A percentile compares a stretch with the other conserved stretches of the same genome.
phyloP scores from a whole-genome alignment of 1,284 basidiomycete species.

The Xanthoconium separans region DNA sequence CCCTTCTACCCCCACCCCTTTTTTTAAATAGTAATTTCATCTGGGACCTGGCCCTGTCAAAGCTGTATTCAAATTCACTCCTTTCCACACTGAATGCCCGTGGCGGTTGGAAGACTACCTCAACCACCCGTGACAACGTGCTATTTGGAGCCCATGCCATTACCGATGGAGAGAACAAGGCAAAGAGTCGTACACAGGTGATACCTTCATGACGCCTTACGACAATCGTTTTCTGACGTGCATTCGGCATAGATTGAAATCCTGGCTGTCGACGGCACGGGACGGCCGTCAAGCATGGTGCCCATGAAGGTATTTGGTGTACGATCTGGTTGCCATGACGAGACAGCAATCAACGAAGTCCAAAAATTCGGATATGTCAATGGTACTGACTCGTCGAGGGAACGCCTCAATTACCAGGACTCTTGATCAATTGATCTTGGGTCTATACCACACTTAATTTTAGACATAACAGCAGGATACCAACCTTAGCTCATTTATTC shows the following conservation, averaged over 20 bases:
- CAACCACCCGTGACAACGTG: background rate
- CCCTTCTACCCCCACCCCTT: background rate
- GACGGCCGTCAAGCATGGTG: background rate
- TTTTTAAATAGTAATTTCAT: conserved; percentile 45
- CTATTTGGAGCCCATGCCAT: background rate
- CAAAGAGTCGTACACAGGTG: background rate
- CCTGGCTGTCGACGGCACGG: background rate
- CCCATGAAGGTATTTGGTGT: background rate
- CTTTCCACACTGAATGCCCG: conserved; percentile 57
- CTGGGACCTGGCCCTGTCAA: conserved; percentile 52
- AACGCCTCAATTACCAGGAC: background rate
- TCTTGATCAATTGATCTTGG: background rate
- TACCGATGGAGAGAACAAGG: background rate
- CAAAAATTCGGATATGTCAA: background rate
- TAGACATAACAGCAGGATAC: too few relatives aligned
- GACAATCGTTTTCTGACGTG: background rate
- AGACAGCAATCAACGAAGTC: background rate
- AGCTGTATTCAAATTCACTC: conserved; percentile 54
- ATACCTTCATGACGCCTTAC: background rate
- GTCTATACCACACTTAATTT: too few relatives aligned
- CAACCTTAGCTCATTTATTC: too few relatives aligned
- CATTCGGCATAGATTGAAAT: background rate
- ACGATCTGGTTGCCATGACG: background rate
- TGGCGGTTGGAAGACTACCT: conserved; percentile 11
- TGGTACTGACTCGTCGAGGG: background rate